These are phyloP conservation scores for Cryptococcus maquisensis DNA, from an alignment of 1,284 basidiomycete genomes.

Conservation along the genomic window DNA sequence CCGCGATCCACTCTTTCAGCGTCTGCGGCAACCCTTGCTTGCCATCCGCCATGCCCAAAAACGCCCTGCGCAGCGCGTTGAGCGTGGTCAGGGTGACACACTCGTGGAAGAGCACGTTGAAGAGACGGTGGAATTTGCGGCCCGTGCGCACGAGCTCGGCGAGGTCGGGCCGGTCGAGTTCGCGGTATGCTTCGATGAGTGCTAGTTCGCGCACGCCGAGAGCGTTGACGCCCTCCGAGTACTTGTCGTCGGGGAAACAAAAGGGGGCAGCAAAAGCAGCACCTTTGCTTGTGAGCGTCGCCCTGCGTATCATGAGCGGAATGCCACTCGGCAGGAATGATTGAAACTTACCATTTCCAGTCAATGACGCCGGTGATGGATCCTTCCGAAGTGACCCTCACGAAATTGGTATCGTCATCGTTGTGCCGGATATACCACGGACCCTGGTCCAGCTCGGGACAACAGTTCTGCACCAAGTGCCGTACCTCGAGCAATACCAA, in stretches of 20 bases:
- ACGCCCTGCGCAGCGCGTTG: conserved; percentile 7
- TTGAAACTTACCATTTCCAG: conserved; percentile 12
- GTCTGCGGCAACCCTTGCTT: conserved; percentile 1
- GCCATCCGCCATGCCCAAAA: conserved; percentile 4
- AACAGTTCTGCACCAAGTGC: conserved; percentile 1
- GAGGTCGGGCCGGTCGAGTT: conserved; percentile 6
- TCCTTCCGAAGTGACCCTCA: conserved; percentile 1
- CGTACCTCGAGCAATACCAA: conserved; percentile 5
- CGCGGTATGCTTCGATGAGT: conserved; percentile 7
- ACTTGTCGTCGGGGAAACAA: not conserved
- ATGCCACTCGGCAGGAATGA: not conserved
- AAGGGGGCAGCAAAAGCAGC: conserved; percentile 11
- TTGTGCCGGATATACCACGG: conserved; percentile 35
- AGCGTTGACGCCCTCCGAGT: conserved; percentile 2
- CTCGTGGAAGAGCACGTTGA: conserved; percentile 5
- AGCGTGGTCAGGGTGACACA: conserved; percentile 1
- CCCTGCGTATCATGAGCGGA: not conserved
- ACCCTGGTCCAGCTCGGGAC: conserved; percentile 9
- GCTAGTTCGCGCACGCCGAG: conserved; percentile 1
- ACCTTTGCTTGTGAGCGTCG: conserved; percentile 6
- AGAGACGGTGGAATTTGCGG: conserved; percentile 9
- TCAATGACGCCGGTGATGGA: conserved; percentile 9
- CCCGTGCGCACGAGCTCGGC: conserved; percentile 8
- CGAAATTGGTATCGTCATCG: conserved; percentile 6
- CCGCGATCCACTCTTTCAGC: conserved; percentile 1